Base-by-base conservation (phyloP, 352 stramenopile genomes). In the Phytophthora multivora region DNA sequence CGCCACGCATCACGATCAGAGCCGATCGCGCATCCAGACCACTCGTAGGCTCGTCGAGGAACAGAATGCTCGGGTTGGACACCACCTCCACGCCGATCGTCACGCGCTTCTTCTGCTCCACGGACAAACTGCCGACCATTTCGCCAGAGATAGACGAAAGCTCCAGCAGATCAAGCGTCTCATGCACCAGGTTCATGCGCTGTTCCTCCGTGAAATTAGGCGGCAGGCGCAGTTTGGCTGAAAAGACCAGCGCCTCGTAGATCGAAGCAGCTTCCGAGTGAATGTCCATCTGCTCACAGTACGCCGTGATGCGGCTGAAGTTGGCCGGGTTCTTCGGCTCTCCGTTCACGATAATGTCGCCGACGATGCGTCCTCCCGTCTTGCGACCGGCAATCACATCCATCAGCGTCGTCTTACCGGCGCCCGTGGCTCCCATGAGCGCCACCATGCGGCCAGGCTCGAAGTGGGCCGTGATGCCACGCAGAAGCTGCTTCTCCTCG, bases 61-160 rank as follows among this genome's bases (percentile, higher is more conserved):
- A 96, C 50, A 99, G 55, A 36, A 98, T 75, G 53, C 92, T 92
- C 19, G 95, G 95, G 65, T 98, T 97, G 8, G 87, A 66, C 12
- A 96, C 93, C 16, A 98, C 75, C 63, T 98, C 90, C 3, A 96
- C 79, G 42, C 82, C 95, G 54, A 98, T 97, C 10, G 91, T 93
- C 36, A 98, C 70, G n/a, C 91, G 75, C 76, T 98, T 98, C 65
- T 90, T 88, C 62, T 98, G 89, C 64, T 97, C 92, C 39, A 97
- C 83, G 4, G 80, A 95, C 18, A 63, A 28, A 38, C 76, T 71
- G 9, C 52, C 48, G 10, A 87, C 65, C 43, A 90, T 50, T 13
- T 28, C 51, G 11, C 39, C 39, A 2, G 51, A 50, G 9, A 59
- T 59, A 0, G 51, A 5, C 10, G 56, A 64, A 2, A 90, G 28